phyloP scores from a whole-genome alignment of 2,329 filamentous ascomycete species.

The Alternaria sp. region DNA sequence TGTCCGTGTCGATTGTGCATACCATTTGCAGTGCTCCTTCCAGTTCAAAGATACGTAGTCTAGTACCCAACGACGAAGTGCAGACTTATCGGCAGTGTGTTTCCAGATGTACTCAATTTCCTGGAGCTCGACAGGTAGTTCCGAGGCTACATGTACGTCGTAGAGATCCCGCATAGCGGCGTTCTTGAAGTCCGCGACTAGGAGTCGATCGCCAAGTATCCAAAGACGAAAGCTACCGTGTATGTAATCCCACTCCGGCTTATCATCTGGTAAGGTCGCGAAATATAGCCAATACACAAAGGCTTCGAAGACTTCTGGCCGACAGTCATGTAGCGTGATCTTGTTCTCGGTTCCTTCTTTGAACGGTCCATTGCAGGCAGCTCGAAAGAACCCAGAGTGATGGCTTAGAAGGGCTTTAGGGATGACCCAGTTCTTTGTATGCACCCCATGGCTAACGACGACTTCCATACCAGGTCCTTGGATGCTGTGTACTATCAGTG shows the following conservation, averaged over 20 bases:
- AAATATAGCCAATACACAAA: not conserved
- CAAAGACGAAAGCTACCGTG: not conserved
- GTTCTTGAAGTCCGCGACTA: not conserved
- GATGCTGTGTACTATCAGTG: not conserved
- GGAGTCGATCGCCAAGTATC: not conserved
- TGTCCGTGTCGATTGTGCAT: too few relatives aligned
- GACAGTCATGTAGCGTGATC: not conserved
- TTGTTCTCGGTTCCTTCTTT: not conserved
- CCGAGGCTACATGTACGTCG: rapidly evolving
- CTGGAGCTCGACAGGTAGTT: rapidly evolving
- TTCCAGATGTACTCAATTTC: not conserved
- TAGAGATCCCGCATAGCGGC: not conserved
- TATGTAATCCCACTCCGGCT: not conserved
- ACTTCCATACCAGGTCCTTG: not conserved
- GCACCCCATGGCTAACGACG: not conserved
- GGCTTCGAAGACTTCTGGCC: not conserved
- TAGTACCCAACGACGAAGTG: not conserved
- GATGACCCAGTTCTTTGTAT: not conserved
- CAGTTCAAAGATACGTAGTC: not conserved
- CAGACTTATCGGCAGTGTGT: not conserved
- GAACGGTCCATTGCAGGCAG: not conserved
- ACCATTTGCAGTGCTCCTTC: not conserved
- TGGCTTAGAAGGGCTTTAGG: not conserved
- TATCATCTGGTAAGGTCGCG: not conserved
- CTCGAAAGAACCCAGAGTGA: not conserved